A percentile compares a stretch with the other conserved stretches of the same genome.
phyloP scores from a whole-genome alignment of 306 rosid genomes.

The Lathyrus oleraceus region DNA sequence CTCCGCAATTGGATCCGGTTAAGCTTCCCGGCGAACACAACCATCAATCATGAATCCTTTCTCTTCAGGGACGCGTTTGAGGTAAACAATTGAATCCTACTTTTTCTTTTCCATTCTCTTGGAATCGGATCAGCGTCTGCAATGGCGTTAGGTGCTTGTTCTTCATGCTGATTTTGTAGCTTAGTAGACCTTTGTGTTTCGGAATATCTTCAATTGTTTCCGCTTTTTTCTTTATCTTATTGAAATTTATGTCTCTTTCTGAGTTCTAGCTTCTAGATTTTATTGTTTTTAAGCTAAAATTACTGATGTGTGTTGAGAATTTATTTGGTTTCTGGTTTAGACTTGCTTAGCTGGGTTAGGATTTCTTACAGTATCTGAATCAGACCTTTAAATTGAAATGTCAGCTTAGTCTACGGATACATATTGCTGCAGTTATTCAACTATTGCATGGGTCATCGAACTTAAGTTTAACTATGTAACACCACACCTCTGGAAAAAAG shows the following conservation, averaged over 20 bases:
- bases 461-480: too few species aligned
- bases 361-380: constrained; percentile 32
- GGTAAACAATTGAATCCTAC: constrained; percentile 53
- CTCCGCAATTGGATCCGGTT: constrained; percentile 55
- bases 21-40: constrained; percentile 39
- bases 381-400: constrained; percentile 28
- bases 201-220: constrained; percentile 21
- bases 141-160: constrained; percentile 15
- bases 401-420: neutral
- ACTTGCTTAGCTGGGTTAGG: constrained; percentile 30
- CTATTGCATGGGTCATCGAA: constrained; percentile 1
- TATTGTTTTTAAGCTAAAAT: constrained; percentile 16
- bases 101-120: constrained; percentile 21
- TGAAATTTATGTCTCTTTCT: constrained; percentile 17
- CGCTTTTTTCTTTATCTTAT: constrained; percentile 2
- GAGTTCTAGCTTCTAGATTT: constrained; percentile 26
- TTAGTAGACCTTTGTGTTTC: constrained; percentile 11
- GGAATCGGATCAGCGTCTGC: constrained; percentile 39
- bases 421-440: neutral
- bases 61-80: constrained; percentile 95
- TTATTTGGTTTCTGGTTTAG: constrained; percentile 14
- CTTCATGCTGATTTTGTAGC: constrained; percentile 21
- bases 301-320: constrained; percentile 27
- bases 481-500: too few species aligned
- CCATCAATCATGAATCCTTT: constrained; percentile 85